Conservation (phyloP, 306 rosid species). For the Sicyos baderoa region DNA sequence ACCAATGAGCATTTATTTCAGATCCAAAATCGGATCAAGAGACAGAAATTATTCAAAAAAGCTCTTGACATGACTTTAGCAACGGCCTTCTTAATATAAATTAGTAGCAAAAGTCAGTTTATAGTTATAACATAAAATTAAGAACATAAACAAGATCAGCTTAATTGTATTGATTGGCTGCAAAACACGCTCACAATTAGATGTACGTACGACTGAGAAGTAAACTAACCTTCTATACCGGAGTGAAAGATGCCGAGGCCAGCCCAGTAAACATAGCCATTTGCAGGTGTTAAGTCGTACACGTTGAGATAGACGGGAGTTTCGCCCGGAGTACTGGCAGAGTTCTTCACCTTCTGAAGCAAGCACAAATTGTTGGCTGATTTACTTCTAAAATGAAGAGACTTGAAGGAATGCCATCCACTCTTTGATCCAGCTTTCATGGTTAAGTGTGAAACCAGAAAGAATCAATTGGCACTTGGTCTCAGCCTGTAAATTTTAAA, state of each 20-base stretch:
- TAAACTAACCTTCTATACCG: conserved; percentile 15
- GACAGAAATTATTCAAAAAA: neutral
- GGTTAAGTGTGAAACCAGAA: neutral
- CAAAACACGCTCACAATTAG: neutral
- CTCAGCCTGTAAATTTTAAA: too few relatives aligned
- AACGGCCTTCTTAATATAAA: neutral
- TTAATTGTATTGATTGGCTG: neutral
- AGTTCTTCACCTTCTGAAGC: conserved; percentile 14
- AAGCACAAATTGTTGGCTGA: conserved; percentile 11
- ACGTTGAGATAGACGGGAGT: conserved; percentile 19
- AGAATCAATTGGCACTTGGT: neutral
- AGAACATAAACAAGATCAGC: neutral
- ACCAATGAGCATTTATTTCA: neutral
- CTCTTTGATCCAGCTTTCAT: conserved; percentile 16
- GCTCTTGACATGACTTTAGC: neutral
- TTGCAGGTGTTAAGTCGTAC: conserved; percentile 19
- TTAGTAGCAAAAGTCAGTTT: neutral
- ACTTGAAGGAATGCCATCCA: conserved; percentile 15
- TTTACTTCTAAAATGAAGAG: conserved; percentile 18
- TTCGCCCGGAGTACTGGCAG: conserved; percentile 7
- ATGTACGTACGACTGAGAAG: neutral
- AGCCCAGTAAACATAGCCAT: conserved; percentile 21
- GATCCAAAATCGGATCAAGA: neutral
- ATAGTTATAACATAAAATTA: neutral
- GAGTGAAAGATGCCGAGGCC: conserved; percentile 22